phyloP scores from a whole-genome alignment of 768 basidiomycete genomes.

The Coprinellus micaceus region DNA sequence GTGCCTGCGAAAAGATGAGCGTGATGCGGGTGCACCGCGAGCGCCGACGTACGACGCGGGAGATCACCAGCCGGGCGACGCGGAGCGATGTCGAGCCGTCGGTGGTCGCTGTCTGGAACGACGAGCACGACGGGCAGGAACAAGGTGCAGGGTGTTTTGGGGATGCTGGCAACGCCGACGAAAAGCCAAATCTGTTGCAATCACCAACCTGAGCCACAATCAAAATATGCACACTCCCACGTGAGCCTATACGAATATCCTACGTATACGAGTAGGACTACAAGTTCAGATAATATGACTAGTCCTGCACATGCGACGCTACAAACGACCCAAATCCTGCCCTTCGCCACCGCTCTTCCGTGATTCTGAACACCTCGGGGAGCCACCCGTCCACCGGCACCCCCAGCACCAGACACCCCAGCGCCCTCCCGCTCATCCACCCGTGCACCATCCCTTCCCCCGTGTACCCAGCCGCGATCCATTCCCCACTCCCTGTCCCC shows the following conservation, averaged over 20 bases:
- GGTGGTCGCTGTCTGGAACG: slow-evolving; percentile 5
- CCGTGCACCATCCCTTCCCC: slow-evolving; percentile 76
- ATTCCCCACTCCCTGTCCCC: slow-evolving; percentile 40
- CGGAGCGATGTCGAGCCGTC: slow-evolving; percentile 4
- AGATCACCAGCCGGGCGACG: not conserved
- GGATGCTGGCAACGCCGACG: slow-evolving; percentile 31
- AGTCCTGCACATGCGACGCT: not conserved
- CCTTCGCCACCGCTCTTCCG: slow-evolving; percentile 44
- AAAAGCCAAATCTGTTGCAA: slow-evolving; percentile 34
- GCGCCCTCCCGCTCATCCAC: slow-evolving; percentile 57
- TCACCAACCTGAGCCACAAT: slow-evolving; percentile 31
- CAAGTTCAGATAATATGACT: too few species aligned
- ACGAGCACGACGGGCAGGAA: slow-evolving; percentile 6
- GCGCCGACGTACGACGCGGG: slow-evolving; percentile 2
- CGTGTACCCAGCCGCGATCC: slow-evolving; percentile 67
- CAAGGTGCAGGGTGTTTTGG: slow-evolving; percentile 2
- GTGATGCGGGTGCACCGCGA: not conserved
- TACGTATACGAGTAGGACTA: too few species aligned
- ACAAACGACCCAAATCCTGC: slow-evolving; percentile 38
- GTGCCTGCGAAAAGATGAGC: slow-evolving; percentile 6
- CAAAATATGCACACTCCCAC: slow-evolving; percentile 28
- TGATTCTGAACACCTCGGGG: slow-evolving; percentile 47
- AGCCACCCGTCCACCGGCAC: slow-evolving; percentile 35
- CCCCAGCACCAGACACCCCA: slow-evolving; percentile 57
- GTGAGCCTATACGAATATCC: slow-evolving; percentile 8